Base-by-base conservation (phyloP, 352 stramenopile genomes). In the Thalassiosira ordinaria region DNA sequence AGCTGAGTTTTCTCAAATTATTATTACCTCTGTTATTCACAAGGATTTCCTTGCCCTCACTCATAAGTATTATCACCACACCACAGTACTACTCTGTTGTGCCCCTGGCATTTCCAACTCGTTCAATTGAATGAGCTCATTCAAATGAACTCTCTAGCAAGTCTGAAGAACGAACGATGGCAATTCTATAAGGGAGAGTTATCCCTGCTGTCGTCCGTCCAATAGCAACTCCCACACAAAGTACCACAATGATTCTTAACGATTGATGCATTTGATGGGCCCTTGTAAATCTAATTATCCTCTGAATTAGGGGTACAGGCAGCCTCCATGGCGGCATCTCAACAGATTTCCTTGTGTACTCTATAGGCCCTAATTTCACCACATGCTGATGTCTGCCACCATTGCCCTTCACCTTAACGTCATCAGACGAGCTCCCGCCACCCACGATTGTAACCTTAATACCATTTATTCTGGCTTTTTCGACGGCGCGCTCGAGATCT, bases 401-500 rank as follows among this genome's bases (percentile, higher is more conserved):
- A 44, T n/a, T 18, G 16, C 37, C 37, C 14, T 29, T 26, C 13
- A 27, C 11, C 60, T 60, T 14, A 7, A 31, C 6, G 9, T 29
- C 33, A 20, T 68, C 60, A 26, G 33, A 57, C 16, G 33, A 18
- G 37, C 60, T 56, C 18, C 60, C 60, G 26, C 60, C 60, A 35
- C 33, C 60, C 2, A 68, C 13, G 4, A 68, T 68, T 4, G 33
- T 24, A 14, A 68, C 41, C 33, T 57, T 24, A 14, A 68, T 57
- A 24, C 60, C 60, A 20, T 68, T 68, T 2, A 57, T 37, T 27
- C 37, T 18, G 27, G 60, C 60, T 35, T 68, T 68, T 0, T 53
- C 33, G 20, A 68, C 60, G 22, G 60, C 60, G 20, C 60, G n/a
- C 26, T 68, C 29, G 9, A 68, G 26, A 68, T 68, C 37, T 56